phyloP scores from a whole-genome alignment of 306 rosid species.

The Sindora glabra region DNA sequence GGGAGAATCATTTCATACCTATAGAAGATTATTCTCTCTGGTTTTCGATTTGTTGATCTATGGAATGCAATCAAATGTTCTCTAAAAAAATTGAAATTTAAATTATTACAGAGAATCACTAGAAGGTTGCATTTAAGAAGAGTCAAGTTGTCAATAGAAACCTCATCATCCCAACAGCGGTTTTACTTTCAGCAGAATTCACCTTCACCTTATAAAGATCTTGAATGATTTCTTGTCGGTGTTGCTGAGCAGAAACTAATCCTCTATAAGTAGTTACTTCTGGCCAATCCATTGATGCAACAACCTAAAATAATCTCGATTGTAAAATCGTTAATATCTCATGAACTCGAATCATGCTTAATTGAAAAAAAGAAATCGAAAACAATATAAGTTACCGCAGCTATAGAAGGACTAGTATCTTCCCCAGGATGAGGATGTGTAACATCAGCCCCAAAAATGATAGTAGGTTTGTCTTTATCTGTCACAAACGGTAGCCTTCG shows the following conservation, averaged over 20 bases:
- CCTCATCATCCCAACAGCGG: conserved; percentile 43
- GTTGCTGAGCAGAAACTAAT: conserved; percentile 32
- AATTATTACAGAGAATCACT: not conserved
- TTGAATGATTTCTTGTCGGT: conserved; percentile 35
- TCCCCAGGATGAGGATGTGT: conserved; percentile 43
- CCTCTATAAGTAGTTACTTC: conserved; percentile 38
- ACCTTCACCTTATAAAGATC: conserved; percentile 18
- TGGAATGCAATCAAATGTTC: conserved; percentile 28
- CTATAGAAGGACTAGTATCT: conserved; percentile 41
- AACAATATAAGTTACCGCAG: conserved; percentile 26
- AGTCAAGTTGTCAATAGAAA: not conserved
- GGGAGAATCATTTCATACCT: conserved; percentile 38
- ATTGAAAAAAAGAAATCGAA: not conserved
- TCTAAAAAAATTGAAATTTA: not conserved
- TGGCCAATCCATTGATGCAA: conserved; percentile 63
- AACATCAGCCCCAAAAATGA: conserved; percentile 48
- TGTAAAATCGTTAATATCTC: not conserved
- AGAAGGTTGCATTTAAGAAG: not conserved
- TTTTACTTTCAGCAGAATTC: conserved; percentile 20
- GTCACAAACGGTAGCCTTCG: conserved; percentile 24
- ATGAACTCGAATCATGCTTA: not conserved
- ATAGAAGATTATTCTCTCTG: conserved; percentile 22
- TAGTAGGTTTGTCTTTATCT: conserved; percentile 38
- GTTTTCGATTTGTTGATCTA: conserved; percentile 23
- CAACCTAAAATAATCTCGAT: conserved; percentile 22